These are phyloP conservation scores for Evansstolkia leycettana DNA, from an alignment of 495 filamentous ascomycete genomes.

Conservation along the genomic window DNA sequence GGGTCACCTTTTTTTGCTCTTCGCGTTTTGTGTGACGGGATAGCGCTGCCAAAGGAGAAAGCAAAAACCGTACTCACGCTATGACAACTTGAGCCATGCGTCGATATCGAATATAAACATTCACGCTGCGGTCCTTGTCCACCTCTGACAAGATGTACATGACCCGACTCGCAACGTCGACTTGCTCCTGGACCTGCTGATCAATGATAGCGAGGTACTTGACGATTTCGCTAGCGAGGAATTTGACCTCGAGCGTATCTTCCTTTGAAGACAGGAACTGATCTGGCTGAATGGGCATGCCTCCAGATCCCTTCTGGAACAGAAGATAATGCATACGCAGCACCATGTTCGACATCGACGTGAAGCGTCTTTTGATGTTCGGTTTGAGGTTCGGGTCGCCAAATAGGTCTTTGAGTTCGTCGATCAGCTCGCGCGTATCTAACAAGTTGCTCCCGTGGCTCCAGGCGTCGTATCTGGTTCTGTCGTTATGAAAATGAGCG, in stretches of 20 bases:
- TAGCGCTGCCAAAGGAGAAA: too few relatives aligned
- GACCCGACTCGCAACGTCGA: constrained; percentile 1
- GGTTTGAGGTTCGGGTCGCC: constrained; percentile 3
- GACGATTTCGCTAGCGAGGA: constrained; percentile 6
- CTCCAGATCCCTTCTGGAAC: constrained; percentile 7
- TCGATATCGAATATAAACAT: constrained; percentile 6
- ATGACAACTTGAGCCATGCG: constrained; percentile 9
- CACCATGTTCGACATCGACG: constrained; percentile 13
- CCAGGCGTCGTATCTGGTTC: too few relatives aligned
- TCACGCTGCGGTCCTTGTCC: background rate
- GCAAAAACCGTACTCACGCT: constrained; percentile 10
- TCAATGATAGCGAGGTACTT: constrained; percentile 9
- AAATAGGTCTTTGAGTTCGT: constrained; percentile 9
- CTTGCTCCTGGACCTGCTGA: constrained; percentile 4
- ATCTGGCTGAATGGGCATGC: background rate
- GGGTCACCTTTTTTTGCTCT: too few relatives aligned
- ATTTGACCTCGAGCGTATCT: constrained; percentile 3
- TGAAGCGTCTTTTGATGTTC: constrained; percentile 10
- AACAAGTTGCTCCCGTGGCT: too few relatives aligned
- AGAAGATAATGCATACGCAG: constrained; percentile 12
- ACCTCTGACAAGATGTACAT: constrained; percentile 3
- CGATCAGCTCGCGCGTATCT: constrained; percentile 5
- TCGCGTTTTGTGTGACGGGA: too few relatives aligned
- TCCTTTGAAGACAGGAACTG: constrained; percentile 4
- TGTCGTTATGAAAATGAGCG: too few relatives aligned